phyloP scores from a whole-genome alignment of 2,329 filamentous ascomycete species.

The Neonectria neomacrospora region DNA sequence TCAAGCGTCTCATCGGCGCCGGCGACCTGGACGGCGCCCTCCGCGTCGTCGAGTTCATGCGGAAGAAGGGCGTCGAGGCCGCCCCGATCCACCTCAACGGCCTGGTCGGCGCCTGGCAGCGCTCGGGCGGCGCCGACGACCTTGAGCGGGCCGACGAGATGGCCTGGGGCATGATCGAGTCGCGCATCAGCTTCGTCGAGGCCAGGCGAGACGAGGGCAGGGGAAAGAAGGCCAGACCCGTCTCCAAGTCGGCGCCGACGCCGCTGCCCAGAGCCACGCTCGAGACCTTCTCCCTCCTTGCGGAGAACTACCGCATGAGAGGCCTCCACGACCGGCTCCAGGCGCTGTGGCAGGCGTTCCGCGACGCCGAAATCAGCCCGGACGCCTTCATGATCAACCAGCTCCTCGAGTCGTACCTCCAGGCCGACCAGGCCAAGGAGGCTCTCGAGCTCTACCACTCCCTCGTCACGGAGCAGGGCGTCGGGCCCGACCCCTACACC shows the following conservation, averaged over 20 bases:
- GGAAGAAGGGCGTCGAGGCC: slow-evolving; percentile 72
- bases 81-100: slow-evolving; percentile 84
- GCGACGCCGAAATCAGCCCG: slow-evolving; percentile 70
- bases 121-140: slow-evolving; percentile 66
- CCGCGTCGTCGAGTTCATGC: slow-evolving; percentile 81
- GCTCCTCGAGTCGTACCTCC: slow-evolving; percentile 73
- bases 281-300: slow-evolving; percentile 81
- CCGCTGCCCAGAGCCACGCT: slow-evolving; percentile 70
- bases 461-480: slow-evolving; percentile 60
- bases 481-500: slow-evolving; percentile 74
- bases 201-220: slow-evolving; percentile 48
- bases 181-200: slow-evolving; percentile 72
- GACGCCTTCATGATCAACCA: slow-evolving; percentile 85
- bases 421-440: slow-evolving; percentile 64
- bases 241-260: slow-evolving; percentile 16
- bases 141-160: slow-evolving; percentile 72
- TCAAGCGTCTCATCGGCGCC: slow-evolving; percentile 82
- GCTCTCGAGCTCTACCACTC: slow-evolving; percentile 66
- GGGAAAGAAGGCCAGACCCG: slow-evolving; percentile 9
- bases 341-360: slow-evolving; percentile 71
- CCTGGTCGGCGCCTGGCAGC: slow-evolving; percentile 81
- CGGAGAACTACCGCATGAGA: slow-evolving; percentile 76
- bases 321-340: slow-evolving; percentile 67
- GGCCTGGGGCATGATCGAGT: slow-evolving; percentile 81
- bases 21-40: slow-evolving; percentile 77